Conservation (phyloP, 208 protist genomes). For the Trypanosoma cruzi region DNA sequence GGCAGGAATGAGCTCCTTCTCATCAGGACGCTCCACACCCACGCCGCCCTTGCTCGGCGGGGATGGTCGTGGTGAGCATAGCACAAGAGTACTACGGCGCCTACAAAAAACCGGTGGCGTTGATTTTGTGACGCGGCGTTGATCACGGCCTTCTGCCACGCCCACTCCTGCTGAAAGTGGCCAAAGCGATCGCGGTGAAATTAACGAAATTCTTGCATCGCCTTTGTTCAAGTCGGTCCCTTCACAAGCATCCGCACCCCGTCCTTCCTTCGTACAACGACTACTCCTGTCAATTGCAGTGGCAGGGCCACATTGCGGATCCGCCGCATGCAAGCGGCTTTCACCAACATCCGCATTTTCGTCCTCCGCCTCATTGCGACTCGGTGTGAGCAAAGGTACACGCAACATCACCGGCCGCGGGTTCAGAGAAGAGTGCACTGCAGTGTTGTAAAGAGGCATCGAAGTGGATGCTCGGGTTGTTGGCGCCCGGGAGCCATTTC, state of each 20-base stretch:
- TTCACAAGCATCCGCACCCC: background rate
- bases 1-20: background rate
- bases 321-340: background rate
- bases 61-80: constrained; percentile 2
- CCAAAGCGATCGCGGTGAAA: background rate
- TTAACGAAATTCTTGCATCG: background rate
- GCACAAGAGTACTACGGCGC: background rate
- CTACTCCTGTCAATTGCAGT: background rate
- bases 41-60: background rate
- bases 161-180: background rate
- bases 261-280: background rate
- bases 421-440: constrained; percentile 20
- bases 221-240: background rate
- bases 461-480: background rate
- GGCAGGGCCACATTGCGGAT: background rate
- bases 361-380: background rate
- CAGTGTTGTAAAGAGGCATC: constrained; percentile 32
- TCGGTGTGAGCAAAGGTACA: constrained; percentile 1
- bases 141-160: background rate
- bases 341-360: background rate
- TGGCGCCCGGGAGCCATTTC: background rate
- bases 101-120: background rate
- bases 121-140: background rate
- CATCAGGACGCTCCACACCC: background rate
- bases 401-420: constrained; percentile 19